A percentile compares a stretch with the other conserved stretches of the same genome.
phyloP scores from a whole-genome alignment of 1,139 yeast genomes.

The Zygosaccharomyces pseudobailii region DNA sequence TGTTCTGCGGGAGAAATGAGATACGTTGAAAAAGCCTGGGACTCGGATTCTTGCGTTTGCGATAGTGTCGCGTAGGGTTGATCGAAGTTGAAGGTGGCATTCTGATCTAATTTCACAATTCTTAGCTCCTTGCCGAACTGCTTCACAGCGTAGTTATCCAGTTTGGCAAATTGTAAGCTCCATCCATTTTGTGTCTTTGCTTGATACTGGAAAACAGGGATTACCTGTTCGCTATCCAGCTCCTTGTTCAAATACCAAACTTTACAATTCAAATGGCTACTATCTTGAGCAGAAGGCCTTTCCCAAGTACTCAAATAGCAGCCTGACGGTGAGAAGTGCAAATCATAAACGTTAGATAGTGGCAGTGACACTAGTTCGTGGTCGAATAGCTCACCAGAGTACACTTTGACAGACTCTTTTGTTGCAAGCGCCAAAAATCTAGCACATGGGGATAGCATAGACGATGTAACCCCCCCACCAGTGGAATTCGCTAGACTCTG shows the following conservation, averaged over 20 bases:
- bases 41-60: constrained; percentile 48
- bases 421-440: constrained; percentile 54
- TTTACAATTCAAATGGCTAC: constrained; percentile 70
- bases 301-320: constrained; percentile 85
- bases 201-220: constrained; percentile 60
- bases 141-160: constrained; percentile 32
- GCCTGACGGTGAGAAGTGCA: constrained; percentile 87
- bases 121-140: constrained; percentile 30
- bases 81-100: constrained; percentile 40
- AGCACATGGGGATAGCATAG: constrained; percentile 42
- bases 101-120: constrained; percentile 61
- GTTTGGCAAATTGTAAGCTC: constrained; percentile 39
- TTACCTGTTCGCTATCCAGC: constrained; percentile 22
- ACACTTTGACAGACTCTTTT: constrained; percentile 51
- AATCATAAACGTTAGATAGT: constrained; percentile 65
- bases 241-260: constrained; percentile 53
- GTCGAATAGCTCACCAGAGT: constrained; percentile 52
- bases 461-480: constrained; percentile 46
- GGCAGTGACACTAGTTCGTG: constrained; percentile 42
- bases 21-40: constrained; percentile 47
- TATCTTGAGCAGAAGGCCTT: constrained; percentile 63
- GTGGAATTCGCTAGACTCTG: constrained; percentile 38
- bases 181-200: constrained; percentile 86
- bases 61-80: constrained; percentile 61
- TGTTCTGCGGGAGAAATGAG: constrained; percentile 82